Base-by-base conservation (phyloP, 371 early-diverging fungal species). In the Vavraia culicis region DNA sequence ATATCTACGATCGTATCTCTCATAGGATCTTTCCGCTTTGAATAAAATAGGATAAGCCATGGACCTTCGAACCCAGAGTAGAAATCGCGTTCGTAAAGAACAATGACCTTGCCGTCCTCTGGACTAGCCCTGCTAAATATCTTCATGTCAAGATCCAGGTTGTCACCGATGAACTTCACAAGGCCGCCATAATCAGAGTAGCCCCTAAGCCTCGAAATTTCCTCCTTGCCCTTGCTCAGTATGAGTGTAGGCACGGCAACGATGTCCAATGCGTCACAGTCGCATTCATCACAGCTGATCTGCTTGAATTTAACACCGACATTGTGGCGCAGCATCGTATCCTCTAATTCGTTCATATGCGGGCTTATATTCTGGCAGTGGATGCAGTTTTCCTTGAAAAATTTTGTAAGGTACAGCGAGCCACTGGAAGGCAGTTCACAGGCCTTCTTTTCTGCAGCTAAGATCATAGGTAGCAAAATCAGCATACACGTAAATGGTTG, bases 31-130 rank as follows among this genome's bases (percentile, higher is more conserved):
- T 56, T 42, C 42, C 61, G 31, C 14, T 48, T 51, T 5, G 48
- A 48, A 39, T 67, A 62, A 40, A 71, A 71, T 20, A 67, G 58
- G 15, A 71, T 48, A 13, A 71, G n/a, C 66, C 68, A 66, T 13
- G 71, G 67, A 3, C 72, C 72, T 31, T 59, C 56, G 45, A 71
- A 66, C 40, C 63, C 59, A 27, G 52, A 50, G 21, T 63, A 50
- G 56, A 71, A 69, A 49, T 71, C 69, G 7, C 39, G 34, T 20
- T 55, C 57, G 3, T 27, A 49, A 8, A 70, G 56, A 16, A 15
- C 41, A 1, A 48, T 23, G 10, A 70, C 47, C 32, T 61, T 32
- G 10, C 32, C 51, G 7, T 50, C 34, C 33, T 49, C 41, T 20
- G 16, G 19, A 10, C 38, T 42, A 37, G 49, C 37, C 10, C 32